phyloP scores from a whole-genome alignment of 805 yeast species.

The Yueomyces sinensis region DNA sequence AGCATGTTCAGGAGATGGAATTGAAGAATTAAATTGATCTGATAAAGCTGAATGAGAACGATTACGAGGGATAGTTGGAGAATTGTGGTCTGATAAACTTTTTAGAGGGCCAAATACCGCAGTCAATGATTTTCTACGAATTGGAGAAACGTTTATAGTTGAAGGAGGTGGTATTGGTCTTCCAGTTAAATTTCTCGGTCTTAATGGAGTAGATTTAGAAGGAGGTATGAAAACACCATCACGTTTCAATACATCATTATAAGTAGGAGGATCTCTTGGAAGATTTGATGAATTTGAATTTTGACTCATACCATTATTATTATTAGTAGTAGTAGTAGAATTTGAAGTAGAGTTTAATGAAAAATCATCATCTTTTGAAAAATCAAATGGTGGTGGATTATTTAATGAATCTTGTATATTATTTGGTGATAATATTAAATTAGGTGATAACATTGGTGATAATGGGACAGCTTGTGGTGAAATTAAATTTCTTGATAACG shows the following conservation, averaged over 20 bases:
- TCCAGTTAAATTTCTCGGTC: too few relatives aligned
- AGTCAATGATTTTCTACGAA: neutral
- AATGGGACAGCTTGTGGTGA: conserved; percentile 58
- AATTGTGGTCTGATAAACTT: too few relatives aligned
- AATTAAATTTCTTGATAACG: conserved; percentile 30
- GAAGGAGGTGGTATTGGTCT: too few relatives aligned
- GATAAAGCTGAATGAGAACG: too few relatives aligned
- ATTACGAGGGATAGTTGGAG: neutral
- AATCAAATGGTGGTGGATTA: neutral
- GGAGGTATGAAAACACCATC: too few relatives aligned
- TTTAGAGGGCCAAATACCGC: too few relatives aligned
- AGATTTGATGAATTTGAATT: conserved; percentile 1
- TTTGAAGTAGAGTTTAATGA: neutral
- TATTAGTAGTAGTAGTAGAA: neutral
- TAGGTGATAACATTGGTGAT: conserved; percentile 34
- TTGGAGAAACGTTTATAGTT: neutral
- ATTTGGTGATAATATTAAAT: conserved; percentile 12
- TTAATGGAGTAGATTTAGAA: too few relatives aligned
- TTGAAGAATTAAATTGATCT: too few relatives aligned
- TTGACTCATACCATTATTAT: neutral
- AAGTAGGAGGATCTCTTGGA: conserved; percentile 26
- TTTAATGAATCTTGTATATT: neutral
- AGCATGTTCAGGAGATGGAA: too few relatives aligned
- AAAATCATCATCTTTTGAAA: neutral
- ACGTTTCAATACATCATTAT: conserved; percentile 16